Conservation (phyloP, 805 yeast species). For the Ogataea trehaloabstinens region DNA sequence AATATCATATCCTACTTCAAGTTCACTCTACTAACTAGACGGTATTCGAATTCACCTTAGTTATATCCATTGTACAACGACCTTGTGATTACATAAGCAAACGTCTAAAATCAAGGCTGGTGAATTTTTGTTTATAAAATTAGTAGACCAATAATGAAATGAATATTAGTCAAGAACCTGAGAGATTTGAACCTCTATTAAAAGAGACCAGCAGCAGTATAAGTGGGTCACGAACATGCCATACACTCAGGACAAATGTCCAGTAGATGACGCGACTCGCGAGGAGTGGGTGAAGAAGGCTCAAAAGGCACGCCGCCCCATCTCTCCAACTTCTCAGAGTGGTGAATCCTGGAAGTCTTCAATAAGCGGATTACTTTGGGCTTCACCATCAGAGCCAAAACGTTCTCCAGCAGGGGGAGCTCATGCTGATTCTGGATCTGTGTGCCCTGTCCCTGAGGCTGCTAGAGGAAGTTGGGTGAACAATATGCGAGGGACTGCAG, state of each 20-base stretch:
- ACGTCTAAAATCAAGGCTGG: no score
- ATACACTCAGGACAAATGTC: slow-evolving; percentile 47
- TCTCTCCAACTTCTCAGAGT: no score
- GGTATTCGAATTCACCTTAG: no score
- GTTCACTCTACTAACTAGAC: no score
- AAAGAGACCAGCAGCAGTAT: no score
- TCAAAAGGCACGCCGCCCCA: slow-evolving; percentile 5
- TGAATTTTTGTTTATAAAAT: no score
- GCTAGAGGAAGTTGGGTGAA: slow-evolving; percentile 38
- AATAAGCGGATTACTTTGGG: slow-evolving; percentile 7
- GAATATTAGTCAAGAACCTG: no score
- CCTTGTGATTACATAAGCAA: no score
- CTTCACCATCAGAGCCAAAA: slow-evolving; percentile 1
- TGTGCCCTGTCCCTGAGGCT: slow-evolving; percentile 39
- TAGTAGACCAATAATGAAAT: no score
- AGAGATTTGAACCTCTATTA: no score
- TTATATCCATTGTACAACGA: no score
- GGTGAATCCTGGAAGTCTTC: background rate
- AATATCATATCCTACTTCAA: slow-evolving; percentile 2
- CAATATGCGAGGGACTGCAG: slow-evolving; percentile 1
- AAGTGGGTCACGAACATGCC: no score
- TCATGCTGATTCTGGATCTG: slow-evolving; percentile 9
- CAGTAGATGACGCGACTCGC: slow-evolving; percentile 65
- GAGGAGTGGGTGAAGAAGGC: slow-evolving; percentile 52
- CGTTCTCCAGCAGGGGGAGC: background rate